Percentiles rank a stretch among this genome's conserved stretches.
These are phyloP conservation scores for Dothidotthia symphoricarpi DNA, from an alignment of 2,329 filamentous ascomycete genomes.

Conservation along the genomic window DNA sequence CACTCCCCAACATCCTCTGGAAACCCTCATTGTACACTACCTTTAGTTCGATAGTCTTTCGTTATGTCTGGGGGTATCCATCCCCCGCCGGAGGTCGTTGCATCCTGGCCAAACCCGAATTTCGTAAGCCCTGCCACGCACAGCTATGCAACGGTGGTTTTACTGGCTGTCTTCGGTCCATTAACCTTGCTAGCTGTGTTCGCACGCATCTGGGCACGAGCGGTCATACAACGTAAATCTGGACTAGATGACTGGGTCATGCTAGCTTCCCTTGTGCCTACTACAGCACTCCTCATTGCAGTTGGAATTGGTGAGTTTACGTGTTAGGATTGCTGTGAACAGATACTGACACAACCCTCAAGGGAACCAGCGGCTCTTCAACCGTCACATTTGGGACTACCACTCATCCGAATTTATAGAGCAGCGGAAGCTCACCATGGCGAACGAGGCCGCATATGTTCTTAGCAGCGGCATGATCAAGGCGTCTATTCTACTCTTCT, in stretches of 20 bases:
- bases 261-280: slow-evolving; percentile 18
- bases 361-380: slow-evolving; percentile 14
- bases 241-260: slow-evolving; percentile 29
- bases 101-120: slow-evolving; percentile 2
- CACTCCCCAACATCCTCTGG: no score
- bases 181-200: slow-evolving; percentile 16
- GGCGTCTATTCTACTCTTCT: slow-evolving; percentile 31
- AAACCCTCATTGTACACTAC: no score
- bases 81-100: neutral
- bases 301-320: neutral
- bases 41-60: no score
- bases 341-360: no score
- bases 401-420: slow-evolving; percentile 8
- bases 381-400: slow-evolving; percentile 26
- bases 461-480: slow-evolving; percentile 25
- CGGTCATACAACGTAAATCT: slow-evolving; percentile 18
- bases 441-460: slow-evolving; percentile 21
- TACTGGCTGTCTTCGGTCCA: slow-evolving; percentile 19
- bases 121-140: neutral
- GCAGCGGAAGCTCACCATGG: slow-evolving; percentile 19
- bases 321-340: no score
- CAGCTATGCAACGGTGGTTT: neutral
- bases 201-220: slow-evolving; percentile 22
- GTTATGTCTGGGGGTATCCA: slow-evolving; percentile 2
- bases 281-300: neutral